These are phyloP conservation scores for Cupressus sempervirens DNA, from an alignment of 75 land plant genomes.

Conservation along the genomic window DNA sequence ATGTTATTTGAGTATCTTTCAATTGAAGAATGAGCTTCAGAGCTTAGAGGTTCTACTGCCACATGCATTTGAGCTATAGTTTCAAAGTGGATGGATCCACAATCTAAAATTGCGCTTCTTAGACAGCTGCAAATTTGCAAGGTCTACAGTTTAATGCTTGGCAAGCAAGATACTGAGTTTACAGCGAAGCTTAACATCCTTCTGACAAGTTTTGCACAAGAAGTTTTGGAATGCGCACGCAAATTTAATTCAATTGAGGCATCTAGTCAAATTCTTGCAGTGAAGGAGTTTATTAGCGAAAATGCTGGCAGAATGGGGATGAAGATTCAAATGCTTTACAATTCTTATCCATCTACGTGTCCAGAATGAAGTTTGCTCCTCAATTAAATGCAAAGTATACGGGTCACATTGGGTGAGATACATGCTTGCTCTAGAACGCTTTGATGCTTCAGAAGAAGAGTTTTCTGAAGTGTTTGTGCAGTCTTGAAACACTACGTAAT, in stretches of 20 bases:
- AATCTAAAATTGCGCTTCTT: constrained; percentile 67
- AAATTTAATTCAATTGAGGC: constrained; percentile 42
- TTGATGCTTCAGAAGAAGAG: too few species aligned
- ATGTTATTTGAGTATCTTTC: constrained; percentile 72
- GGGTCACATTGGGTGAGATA: constrained; percentile 42
- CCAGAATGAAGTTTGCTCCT: constrained; percentile 57
- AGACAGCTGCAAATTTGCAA: constrained; percentile 55
- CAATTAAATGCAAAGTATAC: constrained; percentile 59
- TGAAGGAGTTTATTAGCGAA: constrained; percentile 30
- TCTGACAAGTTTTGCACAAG: constrained; percentile 77
- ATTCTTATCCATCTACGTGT: constrained; percentile 70
- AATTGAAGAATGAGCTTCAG: constrained; percentile 34
- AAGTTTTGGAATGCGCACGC: constrained; percentile 76
- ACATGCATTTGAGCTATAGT: constrained; percentile 75
- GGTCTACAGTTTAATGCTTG: constrained; percentile 54
- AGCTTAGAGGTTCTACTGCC: constrained; percentile 77
- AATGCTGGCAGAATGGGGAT: constrained; percentile 67
- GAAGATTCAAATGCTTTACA: constrained; percentile 61
- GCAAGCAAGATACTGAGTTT: constrained; percentile 60
- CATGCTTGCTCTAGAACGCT: too few species aligned
- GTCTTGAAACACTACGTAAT: too few species aligned
- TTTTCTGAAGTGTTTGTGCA: too few species aligned
- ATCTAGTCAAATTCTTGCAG: constrained; percentile 19
- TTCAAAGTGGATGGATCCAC: constrained; percentile 83
- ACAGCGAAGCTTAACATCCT: constrained; percentile 50